phyloP scores from a whole-genome alignment of 2,329 filamentous ascomycete genomes.

The Pestalotiopsis sp. region DNA sequence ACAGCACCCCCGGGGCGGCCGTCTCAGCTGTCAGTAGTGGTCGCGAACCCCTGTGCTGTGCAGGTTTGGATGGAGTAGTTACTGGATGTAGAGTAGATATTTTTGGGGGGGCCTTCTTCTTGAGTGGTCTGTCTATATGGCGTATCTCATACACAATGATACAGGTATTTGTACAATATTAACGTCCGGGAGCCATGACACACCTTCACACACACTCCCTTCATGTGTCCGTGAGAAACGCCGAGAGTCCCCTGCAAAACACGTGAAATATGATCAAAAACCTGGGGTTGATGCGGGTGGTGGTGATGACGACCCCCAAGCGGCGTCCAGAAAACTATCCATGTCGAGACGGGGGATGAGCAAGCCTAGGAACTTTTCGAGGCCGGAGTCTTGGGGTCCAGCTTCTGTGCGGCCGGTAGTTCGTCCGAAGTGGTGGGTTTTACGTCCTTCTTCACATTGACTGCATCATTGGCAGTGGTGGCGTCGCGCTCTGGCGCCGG shows the following conservation, averaged over 20 bases:
- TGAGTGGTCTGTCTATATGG: slow-evolving; percentile 9
- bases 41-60: slow-evolving; percentile 3
- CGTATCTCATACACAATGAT: slow-evolving; percentile 14
- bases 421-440: background rate
- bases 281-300: background rate
- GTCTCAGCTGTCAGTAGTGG: slow-evolving; percentile 7
- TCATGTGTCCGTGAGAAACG: background rate
- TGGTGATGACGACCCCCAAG: background rate
- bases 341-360: background rate
- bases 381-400: background rate
- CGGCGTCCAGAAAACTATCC: background rate
- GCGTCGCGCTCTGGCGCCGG: slow-evolving; percentile 22
- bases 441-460: slow-evolving; percentile 2
- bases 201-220: background rate
- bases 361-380: background rate
- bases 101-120: background rate
- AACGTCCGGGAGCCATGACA: slow-evolving; percentile 5
- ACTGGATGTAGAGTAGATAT: slow-evolving; percentile 5
- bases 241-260: slow-evolving; percentile 3
- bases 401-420: background rate
- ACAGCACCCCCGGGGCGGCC: background rate
- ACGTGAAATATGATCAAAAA: background rate
- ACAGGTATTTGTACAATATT: slow-evolving; percentile 12
- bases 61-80: background rate
- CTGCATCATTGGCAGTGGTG: background rate